Conservation (phyloP, 1,284 basidiomycete species). For the Pseudozyma hubeiensis region DNA sequence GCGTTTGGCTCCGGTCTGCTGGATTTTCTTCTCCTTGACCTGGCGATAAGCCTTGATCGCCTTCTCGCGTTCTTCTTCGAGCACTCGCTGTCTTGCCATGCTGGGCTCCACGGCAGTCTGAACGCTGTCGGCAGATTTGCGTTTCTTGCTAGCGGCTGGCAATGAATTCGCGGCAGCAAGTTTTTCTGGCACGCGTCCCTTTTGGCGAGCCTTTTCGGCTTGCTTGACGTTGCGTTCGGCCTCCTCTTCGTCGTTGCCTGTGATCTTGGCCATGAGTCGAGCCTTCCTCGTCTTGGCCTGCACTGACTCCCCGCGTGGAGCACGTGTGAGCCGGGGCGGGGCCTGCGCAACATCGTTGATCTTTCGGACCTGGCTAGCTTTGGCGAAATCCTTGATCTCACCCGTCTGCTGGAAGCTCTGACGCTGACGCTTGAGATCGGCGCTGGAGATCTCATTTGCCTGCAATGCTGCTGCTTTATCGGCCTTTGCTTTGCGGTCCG, state of each 20-base stretch:
- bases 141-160: slow-evolving; percentile 17
- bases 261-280: slow-evolving; percentile 49
- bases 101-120: slow-evolving; percentile 36
- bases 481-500: slow-evolving; percentile 44
- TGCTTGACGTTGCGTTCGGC: slow-evolving; percentile 44
- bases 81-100: slow-evolving; percentile 57
- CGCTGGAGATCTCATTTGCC: slow-evolving; percentile 40
- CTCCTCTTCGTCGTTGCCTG: slow-evolving; percentile 48
- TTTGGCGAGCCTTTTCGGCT: slow-evolving; percentile 39
- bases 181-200: slow-evolving; percentile 41
- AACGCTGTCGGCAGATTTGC: slow-evolving; percentile 12
- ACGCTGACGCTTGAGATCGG: slow-evolving; percentile 50
- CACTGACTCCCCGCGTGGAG: slow-evolving; percentile 52
- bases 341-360: slow-evolving; percentile 62
- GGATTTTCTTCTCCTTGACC: slow-evolving; percentile 54
- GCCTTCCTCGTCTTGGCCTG: slow-evolving; percentile 53
- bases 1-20: slow-evolving; percentile 31
- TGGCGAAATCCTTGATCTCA: slow-evolving; percentile 55
- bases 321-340: slow-evolving; percentile 57
- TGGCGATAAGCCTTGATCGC: slow-evolving; percentile 58
- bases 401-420: slow-evolving; percentile 42
- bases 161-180: slow-evolving; percentile 4
- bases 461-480: slow-evolving; percentile 49
- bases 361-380: slow-evolving; percentile 48
- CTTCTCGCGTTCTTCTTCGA: slow-evolving; percentile 56